These are phyloP conservation scores for Iberis pinnata DNA, from an alignment of 345 rosid genomes.

Conservation along the genomic window DNA sequence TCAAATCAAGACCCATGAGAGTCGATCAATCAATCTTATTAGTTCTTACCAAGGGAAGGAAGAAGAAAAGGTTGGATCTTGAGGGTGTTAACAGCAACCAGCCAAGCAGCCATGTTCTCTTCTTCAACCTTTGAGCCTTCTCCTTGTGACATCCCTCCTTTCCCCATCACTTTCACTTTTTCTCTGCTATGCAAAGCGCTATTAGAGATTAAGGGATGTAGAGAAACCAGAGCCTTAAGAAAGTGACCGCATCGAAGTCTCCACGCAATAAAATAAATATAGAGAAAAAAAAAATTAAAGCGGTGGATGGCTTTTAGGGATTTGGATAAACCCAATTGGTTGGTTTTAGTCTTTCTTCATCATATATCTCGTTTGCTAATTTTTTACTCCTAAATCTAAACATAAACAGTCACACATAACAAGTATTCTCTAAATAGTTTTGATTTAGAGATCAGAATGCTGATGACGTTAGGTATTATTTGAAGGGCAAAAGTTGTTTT, in stretches of 20 bases:
- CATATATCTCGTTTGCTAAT: no score
- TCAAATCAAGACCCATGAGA: constrained; percentile 1
- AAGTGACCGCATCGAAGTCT: constrained; percentile 15
- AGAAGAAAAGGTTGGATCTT: constrained; percentile 75
- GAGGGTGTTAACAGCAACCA: constrained; percentile 63
- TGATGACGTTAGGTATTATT: no score
- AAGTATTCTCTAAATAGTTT: no score
- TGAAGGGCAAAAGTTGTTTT: no score
- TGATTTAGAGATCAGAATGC: no score
- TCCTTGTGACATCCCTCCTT: constrained; percentile 61
- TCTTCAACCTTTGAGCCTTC: constrained; percentile 41
- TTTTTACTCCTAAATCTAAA: no score
- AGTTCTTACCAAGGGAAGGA: constrained; percentile 54
- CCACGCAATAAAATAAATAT: constrained; percentile 10
- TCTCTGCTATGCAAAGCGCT: constrained; percentile 3
- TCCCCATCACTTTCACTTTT: constrained; percentile 47
- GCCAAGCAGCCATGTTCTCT: constrained; percentile 91
- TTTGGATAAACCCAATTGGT: no score
- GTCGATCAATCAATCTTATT: no score
- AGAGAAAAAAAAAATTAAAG: constrained; percentile 16
- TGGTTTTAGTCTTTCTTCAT: no score
- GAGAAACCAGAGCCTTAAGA: constrained; percentile 7
- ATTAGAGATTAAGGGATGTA: background rate
- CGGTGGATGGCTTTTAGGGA: constrained; percentile 8
- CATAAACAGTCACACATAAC: no score